Conservation (phyloP, 305 asterid species). For the Salvia sclarea region DNA sequence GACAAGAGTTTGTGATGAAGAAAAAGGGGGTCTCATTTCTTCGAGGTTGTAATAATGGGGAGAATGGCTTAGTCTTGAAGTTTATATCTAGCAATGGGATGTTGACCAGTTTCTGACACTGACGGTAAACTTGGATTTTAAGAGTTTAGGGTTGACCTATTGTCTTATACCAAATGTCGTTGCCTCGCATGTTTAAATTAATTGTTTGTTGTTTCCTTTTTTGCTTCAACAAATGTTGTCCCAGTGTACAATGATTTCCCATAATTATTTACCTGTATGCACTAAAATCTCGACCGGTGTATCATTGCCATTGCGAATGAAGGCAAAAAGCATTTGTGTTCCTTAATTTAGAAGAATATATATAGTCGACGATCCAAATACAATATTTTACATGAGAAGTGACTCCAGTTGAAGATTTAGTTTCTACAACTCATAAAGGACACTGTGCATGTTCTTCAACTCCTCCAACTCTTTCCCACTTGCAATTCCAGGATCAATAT, state of each 20-base stretch:
- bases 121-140: slow-evolving; percentile 29
- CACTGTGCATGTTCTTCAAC: slow-evolving; percentile 59
- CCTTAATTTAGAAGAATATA: neutral
- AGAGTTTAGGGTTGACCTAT: slow-evolving; percentile 21
- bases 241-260: neutral
- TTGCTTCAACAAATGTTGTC: neutral
- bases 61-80: slow-evolving; percentile 6
- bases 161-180: slow-evolving; percentile 2
- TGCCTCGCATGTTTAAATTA: neutral
- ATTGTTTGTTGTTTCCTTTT: neutral
- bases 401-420: no score
- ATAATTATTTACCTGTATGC: neutral
- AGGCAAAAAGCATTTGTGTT: neutral
- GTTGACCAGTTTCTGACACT: slow-evolving; percentile 33
- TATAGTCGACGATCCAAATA: no score
- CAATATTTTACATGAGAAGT: neutral
- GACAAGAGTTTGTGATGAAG: slow-evolving; percentile 45
- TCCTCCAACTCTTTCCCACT: slow-evolving; percentile 59
- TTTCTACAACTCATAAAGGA: slow-evolving; percentile 49
- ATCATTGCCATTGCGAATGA: neutral
- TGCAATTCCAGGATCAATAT: slow-evolving; percentile 71
- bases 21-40: slow-evolving; percentile 13
- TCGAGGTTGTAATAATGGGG: slow-evolving; percentile 33
- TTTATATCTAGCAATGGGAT: slow-evolving; percentile 27
- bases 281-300: no score